Evolutionary conservation across 345 rosid genomes (phyloP).

Genomic region (Mangifera indica): DNA sequence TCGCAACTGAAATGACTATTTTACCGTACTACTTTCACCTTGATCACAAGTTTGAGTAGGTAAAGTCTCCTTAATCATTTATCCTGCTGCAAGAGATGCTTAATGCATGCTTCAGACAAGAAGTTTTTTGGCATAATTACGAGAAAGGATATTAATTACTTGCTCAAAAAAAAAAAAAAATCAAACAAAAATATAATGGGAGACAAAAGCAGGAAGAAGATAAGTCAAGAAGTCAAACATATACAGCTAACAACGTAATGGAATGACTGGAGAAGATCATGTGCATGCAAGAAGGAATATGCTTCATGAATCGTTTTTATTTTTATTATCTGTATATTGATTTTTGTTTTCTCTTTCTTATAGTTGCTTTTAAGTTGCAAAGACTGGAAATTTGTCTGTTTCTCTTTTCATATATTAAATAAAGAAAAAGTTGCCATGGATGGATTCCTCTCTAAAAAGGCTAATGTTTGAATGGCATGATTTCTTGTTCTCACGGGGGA

Average conservation of each 20-base stretch:
- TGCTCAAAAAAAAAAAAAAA: too few relatives aligned
- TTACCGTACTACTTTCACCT: too few relatives aligned
- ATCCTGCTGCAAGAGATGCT: too few relatives aligned
- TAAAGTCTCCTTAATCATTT: too few relatives aligned
- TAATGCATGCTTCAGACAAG: too few relatives aligned
- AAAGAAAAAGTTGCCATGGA: not conserved
- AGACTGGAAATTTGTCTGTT: not conserved
- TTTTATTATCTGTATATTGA: not conserved
- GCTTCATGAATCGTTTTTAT: not conserved
- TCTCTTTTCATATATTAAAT: not conserved
- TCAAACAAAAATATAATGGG: too few relatives aligned
- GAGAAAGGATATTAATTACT: too few relatives aligned
- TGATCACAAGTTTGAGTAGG: too few relatives aligned
- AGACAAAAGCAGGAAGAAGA: too few relatives aligned
- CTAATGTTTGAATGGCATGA: not conserved
- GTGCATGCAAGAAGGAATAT: not conserved
- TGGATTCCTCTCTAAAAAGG: not conserved
- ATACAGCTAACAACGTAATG: slow-evolving; percentile 14
- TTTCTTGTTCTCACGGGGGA: not conserved
- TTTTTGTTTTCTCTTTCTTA: not conserved
- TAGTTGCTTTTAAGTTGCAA: not conserved
- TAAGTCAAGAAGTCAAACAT: slow-evolving; percentile 12
- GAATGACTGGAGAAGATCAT: not conserved
- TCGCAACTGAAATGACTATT: too few relatives aligned
- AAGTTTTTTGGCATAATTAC: too few relatives aligned